Base-by-base conservation (phyloP, 1,139 yeast species). In the Schwanniomyces etchellsii region DNA sequence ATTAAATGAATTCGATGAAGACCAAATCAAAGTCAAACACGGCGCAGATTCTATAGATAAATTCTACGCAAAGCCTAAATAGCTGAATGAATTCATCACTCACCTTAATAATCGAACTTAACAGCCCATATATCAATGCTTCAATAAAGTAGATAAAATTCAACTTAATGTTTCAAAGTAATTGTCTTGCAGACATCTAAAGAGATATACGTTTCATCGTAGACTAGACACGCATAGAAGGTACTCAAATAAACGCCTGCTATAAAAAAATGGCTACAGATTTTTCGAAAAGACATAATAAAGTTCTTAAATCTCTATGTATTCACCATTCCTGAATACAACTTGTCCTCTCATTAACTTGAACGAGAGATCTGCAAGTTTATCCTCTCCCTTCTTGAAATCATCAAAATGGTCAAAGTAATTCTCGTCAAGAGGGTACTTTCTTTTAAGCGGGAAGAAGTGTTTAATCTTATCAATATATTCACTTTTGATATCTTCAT, bases 371-470 rank as follows among this genome's bases (percentile, higher is more conserved):
- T 20, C 24, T 9, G 14, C 21, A 7, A 31, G 24, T 12, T 16
- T 20, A 14, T 27, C 23, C 16, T 27, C 34, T 10, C 27, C 34
- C 5, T 7, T 22, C 7, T 14, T 14, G 11, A 31, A 23, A 11
- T 28, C 35, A 4, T 39, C 42, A 26, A 41, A 40, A 5, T 40
- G 43, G 7, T 36, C 35, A 9, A 48, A 25, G 28, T 44, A 41
- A 14, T 46, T 50, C 20, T 38, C 47, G 9, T 38, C 47, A 9
- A 57, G 33, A 5, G 57, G 52, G 28, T 48, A 33, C 9, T 37
- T 35, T 35, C 70, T 47, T 3, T 47, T 50, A 13, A 37, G 36
- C 2, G 66, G 54, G 11, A 54, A 48, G 30, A 41, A 49, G 3
- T 39, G 37, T 20, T 38, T 29, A 3, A 52, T 31, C 16, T 43